These are phyloP conservation scores for Fraxinus latifolia DNA, from an alignment of 305 asterid species.

Conservation along the genomic window DNA sequence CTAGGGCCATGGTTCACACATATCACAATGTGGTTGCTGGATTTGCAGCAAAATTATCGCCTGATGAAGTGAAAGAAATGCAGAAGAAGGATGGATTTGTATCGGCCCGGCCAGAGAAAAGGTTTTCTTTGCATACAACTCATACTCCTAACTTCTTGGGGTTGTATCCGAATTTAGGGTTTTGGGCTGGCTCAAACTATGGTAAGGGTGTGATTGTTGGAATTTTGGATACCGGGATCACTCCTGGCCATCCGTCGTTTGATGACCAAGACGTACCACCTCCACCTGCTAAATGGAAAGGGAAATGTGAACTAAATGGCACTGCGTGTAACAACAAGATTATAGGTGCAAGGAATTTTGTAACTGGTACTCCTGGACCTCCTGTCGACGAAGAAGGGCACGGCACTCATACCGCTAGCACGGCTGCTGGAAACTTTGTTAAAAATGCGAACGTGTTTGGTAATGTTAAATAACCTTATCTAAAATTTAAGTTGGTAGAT, in stretches of 20 bases:
- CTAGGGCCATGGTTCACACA: constrained; percentile 32
- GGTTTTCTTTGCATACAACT: constrained; percentile 39
- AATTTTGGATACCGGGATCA: constrained; percentile 38
- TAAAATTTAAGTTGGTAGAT: constrained; percentile 11
- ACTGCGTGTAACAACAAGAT: constrained; percentile 35
- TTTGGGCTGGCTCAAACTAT: constrained; percentile 33
- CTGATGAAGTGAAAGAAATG: constrained; percentile 40
- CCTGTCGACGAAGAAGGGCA: constrained; percentile 42
- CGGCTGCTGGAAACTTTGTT: constrained; percentile 47
- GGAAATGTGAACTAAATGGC: constrained; percentile 32
- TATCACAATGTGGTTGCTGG: constrained; percentile 44
- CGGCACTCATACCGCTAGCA: constrained; percentile 53
- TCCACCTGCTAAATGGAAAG: constrained; percentile 48
- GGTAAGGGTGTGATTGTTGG: constrained; percentile 42
- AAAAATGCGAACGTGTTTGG: constrained; percentile 35
- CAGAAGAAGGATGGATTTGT: constrained; percentile 39
- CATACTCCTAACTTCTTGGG: constrained; percentile 45
- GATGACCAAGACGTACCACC: constrained; percentile 31
- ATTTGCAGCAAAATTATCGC: constrained; percentile 44
- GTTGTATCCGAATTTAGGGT: constrained; percentile 31
- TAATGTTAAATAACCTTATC: constrained; percentile 25
- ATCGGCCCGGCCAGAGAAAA: constrained; percentile 36
- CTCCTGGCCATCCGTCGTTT: constrained; percentile 40
- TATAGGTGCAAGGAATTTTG: constrained; percentile 41
- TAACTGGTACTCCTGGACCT: constrained; percentile 22